Evolutionary conservation across 352 stramenopile species (phyloP), one percentile per base, ranked within the genome.

Genomic region (Pythium monospermum): DNA sequence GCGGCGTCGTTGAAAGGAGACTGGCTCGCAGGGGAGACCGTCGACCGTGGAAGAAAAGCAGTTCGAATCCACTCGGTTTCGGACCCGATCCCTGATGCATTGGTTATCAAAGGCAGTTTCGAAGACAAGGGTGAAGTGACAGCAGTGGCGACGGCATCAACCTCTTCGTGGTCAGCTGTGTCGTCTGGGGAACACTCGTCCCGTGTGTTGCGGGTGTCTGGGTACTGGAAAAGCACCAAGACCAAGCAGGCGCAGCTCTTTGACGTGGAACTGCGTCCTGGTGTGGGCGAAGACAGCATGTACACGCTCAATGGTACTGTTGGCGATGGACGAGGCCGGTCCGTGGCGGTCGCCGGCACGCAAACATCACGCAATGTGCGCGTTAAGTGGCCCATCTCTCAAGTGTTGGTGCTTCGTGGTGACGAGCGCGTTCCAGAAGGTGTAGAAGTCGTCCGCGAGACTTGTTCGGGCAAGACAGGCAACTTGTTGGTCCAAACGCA

Each of bases 1-100:
- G n/a, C n/a, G n/a, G n/a, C n/a, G n/a, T 16, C 36, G 21, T 25
- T 94, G 19, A 68, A 69, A 47, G 84, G 82, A 6, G 75, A 88
- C 38, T 94, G 84, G 84, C 81, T 90, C 57, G 84, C 64, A 6
- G 80, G 51, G 23, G 84, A 94, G 60, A 72, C 83, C 16, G 76
- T 76, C 11, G 84, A 94, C 26, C 73, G 83, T 11, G 55, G 65
- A 13, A 60, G 77, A 15, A 87, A 81, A 33, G 69, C 76, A 12
- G 68, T 93, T 28, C 71, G 77, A 1, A 76, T 94, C 15, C 69
- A 71, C 19, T 75, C 77, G 0, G 59, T 91, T 7, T 88, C 78
- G 2, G 75, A 76, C 18, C 58, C 67, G 7, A 69, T 87, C 22
- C 19, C 53, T 2, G 51, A 84, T 44, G 68, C 76, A 6, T 53